Evolutionary conservation across 148 eudicot species (phyloP).

Genomic region (Nepenthes gracilis): DNA sequence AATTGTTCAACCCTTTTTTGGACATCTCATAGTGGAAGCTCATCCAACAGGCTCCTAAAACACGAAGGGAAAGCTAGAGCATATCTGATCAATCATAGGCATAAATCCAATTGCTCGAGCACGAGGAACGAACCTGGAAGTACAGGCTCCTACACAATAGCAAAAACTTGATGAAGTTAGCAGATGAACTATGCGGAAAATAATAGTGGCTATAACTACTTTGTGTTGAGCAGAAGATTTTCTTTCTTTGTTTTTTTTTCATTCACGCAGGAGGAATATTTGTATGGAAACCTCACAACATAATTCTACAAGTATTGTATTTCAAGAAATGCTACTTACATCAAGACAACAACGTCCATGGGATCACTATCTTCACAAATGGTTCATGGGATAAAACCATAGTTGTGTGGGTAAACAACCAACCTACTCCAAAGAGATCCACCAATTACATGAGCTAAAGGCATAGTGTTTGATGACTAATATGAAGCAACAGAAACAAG

Average conservation of each 20-base stretch:
- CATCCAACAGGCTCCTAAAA: no score
- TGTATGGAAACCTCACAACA: background rate
- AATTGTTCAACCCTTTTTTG: no score
- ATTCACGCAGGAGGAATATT: background rate
- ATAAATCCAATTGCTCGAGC: slow-evolving; percentile 94
- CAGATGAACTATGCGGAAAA: no score
- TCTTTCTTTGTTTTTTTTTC: no score
- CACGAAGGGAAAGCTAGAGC: background rate
- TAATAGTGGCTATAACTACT: no score
- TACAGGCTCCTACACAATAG: slow-evolving; percentile 58
- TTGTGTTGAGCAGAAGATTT: no score
- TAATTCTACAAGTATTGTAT: background rate
- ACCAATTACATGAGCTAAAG: background rate
- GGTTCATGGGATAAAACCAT: slow-evolving; percentile 94
- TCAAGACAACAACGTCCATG: slow-evolving; percentile 84
- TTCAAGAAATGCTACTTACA: slow-evolving; percentile 50
- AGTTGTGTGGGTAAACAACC: slow-evolving; percentile 95
- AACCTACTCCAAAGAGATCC: slow-evolving; percentile 38
- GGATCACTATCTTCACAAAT: slow-evolving; percentile 92
- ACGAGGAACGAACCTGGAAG: slow-evolving; percentile 83
- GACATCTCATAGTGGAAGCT: no score
- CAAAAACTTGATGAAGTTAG: no score
- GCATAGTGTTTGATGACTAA: background rate
- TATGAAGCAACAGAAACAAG: background rate
- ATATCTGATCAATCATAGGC: slow-evolving; percentile 99